Evolutionary conservation across 306 rosid genomes (phyloP), one percentile per base, ranked within the genome.

Genomic region (Cyamopsis tetragonoloba): DNA sequence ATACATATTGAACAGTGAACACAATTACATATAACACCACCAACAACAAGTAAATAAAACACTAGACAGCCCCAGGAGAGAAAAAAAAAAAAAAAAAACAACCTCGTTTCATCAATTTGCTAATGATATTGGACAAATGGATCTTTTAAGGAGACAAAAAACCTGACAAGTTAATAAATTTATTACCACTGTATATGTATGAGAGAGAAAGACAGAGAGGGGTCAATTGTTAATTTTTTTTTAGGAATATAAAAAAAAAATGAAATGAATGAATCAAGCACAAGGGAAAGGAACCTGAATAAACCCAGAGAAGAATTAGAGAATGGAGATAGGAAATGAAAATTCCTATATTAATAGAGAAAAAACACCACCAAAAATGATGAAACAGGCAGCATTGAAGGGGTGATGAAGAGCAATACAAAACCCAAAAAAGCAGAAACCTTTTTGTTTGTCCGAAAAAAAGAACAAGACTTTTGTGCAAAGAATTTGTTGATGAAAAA

Each of bases 121-220:
- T 27, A 9, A 38, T 10, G 15, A 32, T 31, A 50, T 47, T 31
- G n/a, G 2, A n/a, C 34, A 70, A 30, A 50, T 20, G 60, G 77
- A 53, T 75, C 56, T 73, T 75, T 18, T 23, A 50, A 41, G 77
- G 66, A 76, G 54, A 82, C 75, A 72, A 73, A 72, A 73, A 20
- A 26, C 27, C 72, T 58, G 69, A 68, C 76, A 68, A 10, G 18
- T 51, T 38, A 22, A 43, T 59, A 58, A 41, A 65, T 64, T 35
- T 48, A 62, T 43, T 24, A 14, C 32, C 61, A 42, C 15, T 31
- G 14, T 12, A 44, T 58, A 56, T 22, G 3, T 11, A 0, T 6
- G 57, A 49, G 64, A 41, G 60, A 66, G 24, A 56, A 6, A 34
- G 62, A 24, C 37, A 18, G 31, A 18, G 18, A 19, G 44, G 67